phyloP scores from a whole-genome alignment of 306 rosid genomes.

The Pterocarpus macrocarpus region DNA sequence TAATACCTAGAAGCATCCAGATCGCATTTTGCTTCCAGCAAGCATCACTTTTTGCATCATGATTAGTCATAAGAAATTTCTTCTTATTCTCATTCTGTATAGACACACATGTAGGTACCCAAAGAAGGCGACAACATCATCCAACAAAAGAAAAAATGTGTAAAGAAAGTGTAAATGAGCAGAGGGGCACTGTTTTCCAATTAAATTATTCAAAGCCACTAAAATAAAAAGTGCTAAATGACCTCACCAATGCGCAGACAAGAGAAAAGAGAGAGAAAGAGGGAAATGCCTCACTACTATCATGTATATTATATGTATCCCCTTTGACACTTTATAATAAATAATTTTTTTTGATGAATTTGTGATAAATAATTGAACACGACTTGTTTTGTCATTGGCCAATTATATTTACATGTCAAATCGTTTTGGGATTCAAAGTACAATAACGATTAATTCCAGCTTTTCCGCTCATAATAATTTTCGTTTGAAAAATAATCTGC shows the following conservation, averaged over 20 bases:
- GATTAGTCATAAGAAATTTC: constrained; percentile 52
- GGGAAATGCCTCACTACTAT: constrained; percentile 39
- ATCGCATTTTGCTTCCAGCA: constrained; percentile 29
- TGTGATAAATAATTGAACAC: background rate
- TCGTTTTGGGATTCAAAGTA: constrained; percentile 40
- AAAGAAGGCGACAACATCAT: constrained; percentile 66
- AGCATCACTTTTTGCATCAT: constrained; percentile 41
- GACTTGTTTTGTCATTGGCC: constrained; percentile 22
- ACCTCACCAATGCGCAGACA: constrained; percentile 50
- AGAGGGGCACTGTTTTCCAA: constrained; percentile 33
- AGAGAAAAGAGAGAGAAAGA: constrained; percentile 27
- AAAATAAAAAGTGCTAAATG: constrained; percentile 53
- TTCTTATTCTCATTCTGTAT: constrained; percentile 33
- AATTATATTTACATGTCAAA: constrained; percentile 26
- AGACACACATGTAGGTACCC: constrained; percentile 51
- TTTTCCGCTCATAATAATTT: constrained; percentile 38
- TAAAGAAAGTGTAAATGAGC: constrained; percentile 37
- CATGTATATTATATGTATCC: constrained; percentile 12
- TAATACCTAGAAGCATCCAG: constrained; percentile 33
- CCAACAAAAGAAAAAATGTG: constrained; percentile 40
- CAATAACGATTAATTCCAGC: constrained; percentile 39
- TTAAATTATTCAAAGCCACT: constrained; percentile 50
- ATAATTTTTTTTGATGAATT: constrained; percentile 21
- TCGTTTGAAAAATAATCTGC: constrained; percentile 1
- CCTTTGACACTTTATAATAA: background rate